Conservation (phyloP, 73 alveolate genomes). For the Tetrahymena borealis region DNA sequence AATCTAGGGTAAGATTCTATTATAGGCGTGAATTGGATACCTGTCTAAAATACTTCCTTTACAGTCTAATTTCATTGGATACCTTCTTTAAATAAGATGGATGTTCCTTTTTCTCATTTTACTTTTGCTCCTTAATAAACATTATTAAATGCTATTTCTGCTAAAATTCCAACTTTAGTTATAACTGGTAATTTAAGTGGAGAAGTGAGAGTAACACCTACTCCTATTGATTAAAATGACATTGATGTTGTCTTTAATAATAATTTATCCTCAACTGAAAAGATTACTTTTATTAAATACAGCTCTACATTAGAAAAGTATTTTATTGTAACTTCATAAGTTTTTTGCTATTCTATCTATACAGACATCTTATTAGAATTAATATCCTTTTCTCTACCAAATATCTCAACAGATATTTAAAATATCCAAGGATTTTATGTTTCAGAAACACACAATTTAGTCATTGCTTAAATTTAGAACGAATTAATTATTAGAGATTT, state of each 20-base stretch:
- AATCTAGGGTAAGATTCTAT: not conserved
- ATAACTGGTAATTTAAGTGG: not conserved
- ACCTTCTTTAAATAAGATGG: not conserved
- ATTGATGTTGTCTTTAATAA: not conserved
- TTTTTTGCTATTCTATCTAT: not conserved
- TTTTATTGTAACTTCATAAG: not conserved
- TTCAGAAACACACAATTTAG: not conserved
- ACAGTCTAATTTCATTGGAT: not conserved
- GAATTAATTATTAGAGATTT: not conserved
- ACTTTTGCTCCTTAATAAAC: not conserved
- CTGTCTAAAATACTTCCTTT: not conserved
- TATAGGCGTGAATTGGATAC: not conserved
- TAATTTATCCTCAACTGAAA: not conserved
- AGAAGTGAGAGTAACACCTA: not conserved
- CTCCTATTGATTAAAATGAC: not conserved
- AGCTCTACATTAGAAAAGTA: not conserved
- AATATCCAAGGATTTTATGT: not conserved
- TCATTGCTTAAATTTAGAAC: not conserved
- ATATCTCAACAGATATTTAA: not conserved
- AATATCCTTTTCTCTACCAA: not conserved
- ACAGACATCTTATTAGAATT: not conserved
- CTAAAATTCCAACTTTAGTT: not conserved
- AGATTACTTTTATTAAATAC: not conserved
- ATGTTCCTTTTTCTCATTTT: not conserved
- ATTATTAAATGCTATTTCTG: not conserved